Evolutionary conservation across 352 stramenopile species (phyloP).

Genomic region (Globisporangium mamillatum): DNA sequence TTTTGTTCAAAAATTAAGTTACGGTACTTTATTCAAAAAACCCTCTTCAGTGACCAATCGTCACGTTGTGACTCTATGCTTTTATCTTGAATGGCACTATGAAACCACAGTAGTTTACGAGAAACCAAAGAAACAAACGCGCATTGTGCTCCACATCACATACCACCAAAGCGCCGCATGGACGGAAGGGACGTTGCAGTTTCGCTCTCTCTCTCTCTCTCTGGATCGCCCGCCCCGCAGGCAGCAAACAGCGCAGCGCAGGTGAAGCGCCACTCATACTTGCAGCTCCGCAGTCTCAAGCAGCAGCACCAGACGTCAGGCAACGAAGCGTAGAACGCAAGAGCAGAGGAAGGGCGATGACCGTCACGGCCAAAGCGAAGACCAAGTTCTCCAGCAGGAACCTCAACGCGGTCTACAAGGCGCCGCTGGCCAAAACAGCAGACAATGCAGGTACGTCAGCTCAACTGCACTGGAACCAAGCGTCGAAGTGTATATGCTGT

Average conservation of each 20-base stretch:
- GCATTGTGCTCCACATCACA: not conserved
- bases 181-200: slow-evolving; percentile 7
- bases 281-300: slow-evolving; percentile 6
- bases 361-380: slow-evolving; percentile 43
- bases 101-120: slow-evolving; percentile 2
- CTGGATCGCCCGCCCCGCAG: not conserved
- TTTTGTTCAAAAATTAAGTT: not conserved
- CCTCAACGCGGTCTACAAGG: slow-evolving; percentile 67
- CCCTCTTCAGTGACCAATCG: not conserved
- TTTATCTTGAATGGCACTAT: not conserved
- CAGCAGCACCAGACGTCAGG: not conserved
- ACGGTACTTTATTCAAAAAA: not conserved
- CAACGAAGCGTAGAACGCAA: not conserved
- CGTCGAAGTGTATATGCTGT: not conserved
- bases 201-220: not conserved
- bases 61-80: not conserved
- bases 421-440: slow-evolving; percentile 34
- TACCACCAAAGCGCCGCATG: not conserved
- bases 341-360: slow-evolving; percentile 31
- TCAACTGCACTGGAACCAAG: not conserved
- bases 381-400: slow-evolving; percentile 76
- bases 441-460: slow-evolving; percentile 24
- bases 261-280: not conserved
- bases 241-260: not conserved
- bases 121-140: slow-evolving; percentile 8